A percentile compares a stretch with the other conserved stretches of the same genome.
These are phyloP conservation scores for Sphagnum magellanicum DNA, from an alignment of 228 moss, liverwort and hornwort species.

Conservation along the genomic window DNA sequence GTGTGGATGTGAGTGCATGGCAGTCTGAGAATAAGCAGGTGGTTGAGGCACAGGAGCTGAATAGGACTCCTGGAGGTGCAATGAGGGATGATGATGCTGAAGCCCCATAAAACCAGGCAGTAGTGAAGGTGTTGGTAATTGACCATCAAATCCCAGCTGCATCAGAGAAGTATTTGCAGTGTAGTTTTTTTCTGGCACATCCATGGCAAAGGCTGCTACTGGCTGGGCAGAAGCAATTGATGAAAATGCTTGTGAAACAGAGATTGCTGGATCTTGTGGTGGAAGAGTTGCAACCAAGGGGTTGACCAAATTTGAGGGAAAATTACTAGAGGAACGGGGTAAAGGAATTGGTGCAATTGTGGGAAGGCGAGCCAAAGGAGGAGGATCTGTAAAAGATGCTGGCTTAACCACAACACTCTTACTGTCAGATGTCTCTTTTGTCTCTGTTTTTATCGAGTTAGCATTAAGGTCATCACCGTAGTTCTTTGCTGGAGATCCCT, in stretches of 20 bases:
- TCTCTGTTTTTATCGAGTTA: constrained; percentile 5
- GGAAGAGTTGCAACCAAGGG: constrained; percentile 5
- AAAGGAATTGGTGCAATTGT: too few relatives aligned
- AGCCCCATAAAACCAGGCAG: constrained; percentile 18
- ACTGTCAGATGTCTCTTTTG: not conserved
- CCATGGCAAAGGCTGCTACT: constrained; percentile 10
- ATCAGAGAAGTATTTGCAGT: constrained; percentile 2
- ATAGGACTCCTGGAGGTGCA: constrained; percentile 26
- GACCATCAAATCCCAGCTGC: constrained; percentile 25
- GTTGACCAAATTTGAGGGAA: not conserved
- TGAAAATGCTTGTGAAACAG: constrained; percentile 23
- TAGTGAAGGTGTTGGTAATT: constrained; percentile 30
- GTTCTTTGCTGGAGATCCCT: constrained; percentile 34
- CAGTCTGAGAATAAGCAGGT: constrained; percentile 21
- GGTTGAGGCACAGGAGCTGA: constrained; percentile 23
- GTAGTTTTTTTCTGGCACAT: constrained; percentile 7
- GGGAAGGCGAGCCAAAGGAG: not conserved
- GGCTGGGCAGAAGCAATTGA: constrained; percentile 11
- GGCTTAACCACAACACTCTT: not conserved
- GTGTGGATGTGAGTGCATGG: too few relatives aligned
- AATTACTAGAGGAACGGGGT: not conserved
- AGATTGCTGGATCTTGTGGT: constrained; percentile 19
- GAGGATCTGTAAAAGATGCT: not conserved
- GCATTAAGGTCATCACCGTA: constrained; percentile 24
- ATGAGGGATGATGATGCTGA: constrained; percentile 14